Conservation (phyloP, 1,284 basidiomycete genomes). For the Pseudozyma sp. region DNA sequence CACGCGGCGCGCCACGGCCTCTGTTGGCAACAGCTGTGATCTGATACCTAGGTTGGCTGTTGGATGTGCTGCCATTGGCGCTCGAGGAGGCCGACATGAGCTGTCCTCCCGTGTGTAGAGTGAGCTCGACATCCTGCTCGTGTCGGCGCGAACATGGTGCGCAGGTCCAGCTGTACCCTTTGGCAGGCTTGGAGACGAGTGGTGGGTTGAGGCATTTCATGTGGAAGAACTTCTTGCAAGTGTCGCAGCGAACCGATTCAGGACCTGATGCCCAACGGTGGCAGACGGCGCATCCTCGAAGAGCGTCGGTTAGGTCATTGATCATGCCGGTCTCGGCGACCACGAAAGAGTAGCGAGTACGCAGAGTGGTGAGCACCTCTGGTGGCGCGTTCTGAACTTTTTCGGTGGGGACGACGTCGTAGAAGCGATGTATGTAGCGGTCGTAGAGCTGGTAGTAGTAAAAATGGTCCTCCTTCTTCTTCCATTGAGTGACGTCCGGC, state of each 20-base stretch:
- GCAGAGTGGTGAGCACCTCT: conserved; percentile 71
- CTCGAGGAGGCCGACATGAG: conserved; percentile 22
- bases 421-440: conserved; percentile 97
- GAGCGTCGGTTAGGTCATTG: conserved; percentile 85
- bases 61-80: conserved; percentile 18
- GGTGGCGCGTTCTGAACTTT: conserved; percentile 80
- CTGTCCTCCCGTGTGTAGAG: conserved; percentile 37
- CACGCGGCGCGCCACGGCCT: conserved; percentile 36
- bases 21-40: conserved; percentile 21
- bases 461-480: conserved; percentile 91
- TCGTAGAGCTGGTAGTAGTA: conserved; percentile 94
- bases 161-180: conserved; percentile 98
- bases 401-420: conserved; percentile 89
- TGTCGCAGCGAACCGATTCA: conserved; percentile 91
- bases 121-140: conserved; percentile 82
- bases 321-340: conserved; percentile 92
- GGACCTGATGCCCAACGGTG: conserved; percentile 78
- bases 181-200: conserved; percentile 90
- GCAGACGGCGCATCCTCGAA: conserved; percentile 87
- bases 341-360: conserved; percentile 90
- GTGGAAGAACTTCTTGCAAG: conserved; percentile 93
- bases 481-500: conserved; percentile 90
- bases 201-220: conserved; percentile 94
- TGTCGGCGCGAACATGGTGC: conserved; percentile 88
- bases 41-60: conserved; percentile 19